Conservation (phyloP, 1,284 basidiomycete species). For the Puccinia coronata region DNA sequence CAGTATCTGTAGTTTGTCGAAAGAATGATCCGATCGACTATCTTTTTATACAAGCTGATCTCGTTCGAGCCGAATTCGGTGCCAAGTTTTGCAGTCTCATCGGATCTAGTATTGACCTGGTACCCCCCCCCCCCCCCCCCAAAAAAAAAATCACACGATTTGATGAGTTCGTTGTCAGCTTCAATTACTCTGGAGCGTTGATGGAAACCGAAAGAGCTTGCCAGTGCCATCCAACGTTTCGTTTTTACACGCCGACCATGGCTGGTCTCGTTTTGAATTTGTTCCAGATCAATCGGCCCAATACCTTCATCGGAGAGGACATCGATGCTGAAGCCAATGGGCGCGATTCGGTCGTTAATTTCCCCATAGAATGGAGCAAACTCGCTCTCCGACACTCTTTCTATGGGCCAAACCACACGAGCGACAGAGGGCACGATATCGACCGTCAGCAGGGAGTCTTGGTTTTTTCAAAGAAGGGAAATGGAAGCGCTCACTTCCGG, state of each 20-base stretch:
- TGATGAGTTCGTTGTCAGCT: not conserved
- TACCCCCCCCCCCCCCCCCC: not conserved
- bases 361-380: conserved; percentile 26
- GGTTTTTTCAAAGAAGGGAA: not conserved
- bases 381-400: conserved; percentile 1
- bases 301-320: conserved; percentile 23
- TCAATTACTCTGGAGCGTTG: not conserved
- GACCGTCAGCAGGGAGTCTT: no score
- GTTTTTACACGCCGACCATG: not conserved
- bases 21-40: conserved; percentile 28
- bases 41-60: conserved; percentile 31
- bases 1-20: conserved; percentile 31
- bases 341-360: conserved; percentile 31
- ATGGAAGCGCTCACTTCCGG: not conserved
- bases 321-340: conserved; percentile 38
- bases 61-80: conserved; percentile 33
- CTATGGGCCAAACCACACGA: conserved; percentile 1
- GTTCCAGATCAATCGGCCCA: conserved; percentile 29
- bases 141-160: not conserved
- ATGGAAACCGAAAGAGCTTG: not conserved
- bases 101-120: conserved; percentile 40
- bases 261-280: not conserved
- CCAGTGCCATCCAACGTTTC: conserved; percentile 37
- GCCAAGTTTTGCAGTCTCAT: conserved; percentile 28
- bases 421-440: no score